These are phyloP conservation scores for Coniosporium apollinis DNA, from an alignment of 495 filamentous ascomycete species.

Conservation along the genomic window DNA sequence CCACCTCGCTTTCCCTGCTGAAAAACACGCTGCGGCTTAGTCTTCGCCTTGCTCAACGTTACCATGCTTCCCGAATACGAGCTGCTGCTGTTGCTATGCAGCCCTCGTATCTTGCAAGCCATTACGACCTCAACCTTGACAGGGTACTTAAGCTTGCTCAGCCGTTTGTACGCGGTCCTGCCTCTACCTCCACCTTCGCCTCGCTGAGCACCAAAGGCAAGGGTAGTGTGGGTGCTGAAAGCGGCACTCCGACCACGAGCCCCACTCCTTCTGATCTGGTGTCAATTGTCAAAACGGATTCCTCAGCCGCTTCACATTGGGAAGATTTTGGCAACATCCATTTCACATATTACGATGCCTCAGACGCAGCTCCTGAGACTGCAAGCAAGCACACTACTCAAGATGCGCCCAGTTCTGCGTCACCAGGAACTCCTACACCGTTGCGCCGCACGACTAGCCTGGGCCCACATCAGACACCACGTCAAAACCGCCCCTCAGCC, in stretches of 20 bases:
- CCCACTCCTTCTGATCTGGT: constrained; percentile 61
- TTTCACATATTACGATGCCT: constrained; percentile 44
- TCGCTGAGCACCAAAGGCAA: constrained; percentile 45
- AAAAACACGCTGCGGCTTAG: constrained; percentile 57
- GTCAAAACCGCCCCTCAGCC: constrained; percentile 28
- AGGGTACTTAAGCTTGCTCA: constrained; percentile 65
- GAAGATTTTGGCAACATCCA: constrained; percentile 53
- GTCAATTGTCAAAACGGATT: constrained; percentile 43
- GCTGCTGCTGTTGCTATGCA: constrained; percentile 44
- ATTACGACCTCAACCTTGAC: constrained; percentile 91
- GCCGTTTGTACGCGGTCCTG: constrained; percentile 58
- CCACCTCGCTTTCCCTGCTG: constrained; percentile 62
- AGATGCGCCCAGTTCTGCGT: constrained; percentile 8
- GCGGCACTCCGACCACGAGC: constrained; percentile 26
- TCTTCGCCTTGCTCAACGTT: constrained; percentile 75
- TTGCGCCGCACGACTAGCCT: constrained; percentile 22
- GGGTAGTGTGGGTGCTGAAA: constrained; percentile 40
- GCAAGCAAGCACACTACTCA: constrained; percentile 5
- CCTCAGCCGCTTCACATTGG: constrained; percentile 24
- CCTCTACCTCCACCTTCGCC: constrained; percentile 23
- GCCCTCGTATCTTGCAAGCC: constrained; percentile 55
- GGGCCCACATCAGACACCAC: constrained; percentile 14
- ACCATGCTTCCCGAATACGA: constrained; percentile 71
- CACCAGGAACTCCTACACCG: constrained; percentile 37
- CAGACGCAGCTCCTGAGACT: constrained; percentile 6